Base-by-base conservation (phyloP, 1,139 yeast species). In the Sugiyamaella sp. region DNA sequence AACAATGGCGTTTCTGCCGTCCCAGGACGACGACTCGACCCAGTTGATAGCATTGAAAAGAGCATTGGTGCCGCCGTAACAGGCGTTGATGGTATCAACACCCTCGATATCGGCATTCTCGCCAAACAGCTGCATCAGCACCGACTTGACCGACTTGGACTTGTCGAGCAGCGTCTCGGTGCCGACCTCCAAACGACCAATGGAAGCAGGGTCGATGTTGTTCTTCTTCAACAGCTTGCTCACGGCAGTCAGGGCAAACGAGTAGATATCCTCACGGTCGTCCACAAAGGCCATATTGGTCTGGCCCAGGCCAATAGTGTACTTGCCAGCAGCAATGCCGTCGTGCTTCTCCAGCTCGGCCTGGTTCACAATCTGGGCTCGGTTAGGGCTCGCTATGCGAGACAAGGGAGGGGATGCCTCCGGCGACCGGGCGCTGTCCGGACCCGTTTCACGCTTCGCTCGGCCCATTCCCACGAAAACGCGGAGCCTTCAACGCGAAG, bases 11-110 rank as follows among this genome's bases (percentile, higher is more conserved):
- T 93, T 91, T 74, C 99, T 84, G 61, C 99, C 99, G 70, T 95
- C 99, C 99, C 99, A 95, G 46, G 93, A 80, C 33, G 91, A 84
- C 32, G 97, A 89, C 75, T 93, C 97, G 65, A 95, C 75, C 99
- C 99, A 95, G 80, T 90, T 91, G 70, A 93, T 72, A 22, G 97
- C 84, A 76, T 91, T 93, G 77, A 95, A 85, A 41, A 95, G 81
- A 19, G 99, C 98, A 66, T 87, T 84, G 63, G 99, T 93, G 72
- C 98, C 99, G 71, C 99, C 99, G 74, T 95, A 95, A 77, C 99
- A 95, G 43, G 99, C 99, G 73, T 95, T 95, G 66, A 91, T 73
- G 62, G 96, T 90, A 75, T 95, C 99, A 61, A 95, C 78, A 74
- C 99, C 99, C 76, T 95, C 99, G 64, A 93, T 80, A 70, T 95